Conservation (phyloP, 1,139 yeast genomes). For the Protomyces inouyei region DNA sequence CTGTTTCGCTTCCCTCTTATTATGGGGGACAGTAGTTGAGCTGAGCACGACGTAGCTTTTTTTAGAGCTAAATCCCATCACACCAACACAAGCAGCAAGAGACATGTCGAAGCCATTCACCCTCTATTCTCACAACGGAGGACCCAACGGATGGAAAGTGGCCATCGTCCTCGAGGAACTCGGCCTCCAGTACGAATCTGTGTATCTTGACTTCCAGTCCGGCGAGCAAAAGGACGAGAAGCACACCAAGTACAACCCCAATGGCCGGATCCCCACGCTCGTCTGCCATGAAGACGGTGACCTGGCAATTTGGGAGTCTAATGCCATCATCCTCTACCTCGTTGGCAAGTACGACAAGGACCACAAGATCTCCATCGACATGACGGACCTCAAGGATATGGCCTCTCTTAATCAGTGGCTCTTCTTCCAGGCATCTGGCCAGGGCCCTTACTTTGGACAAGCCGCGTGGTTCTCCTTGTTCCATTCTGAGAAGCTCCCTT, state of each 20-base stretch:
- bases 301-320: constrained; percentile 29
- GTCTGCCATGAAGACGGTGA: constrained; percentile 24
- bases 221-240: constrained; percentile 17
- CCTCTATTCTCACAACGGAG: constrained; percentile 25
- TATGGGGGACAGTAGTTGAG: too few relatives aligned
- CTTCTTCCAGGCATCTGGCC: constrained; percentile 40
- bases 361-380: constrained; percentile 70
- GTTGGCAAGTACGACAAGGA: constrained; percentile 59
- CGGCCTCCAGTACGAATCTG: constrained; percentile 67
- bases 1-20: too few relatives aligned
- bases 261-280: constrained; percentile 28
- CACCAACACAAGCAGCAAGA: neutral
- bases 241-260: constrained; percentile 28
- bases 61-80: too few relatives aligned
- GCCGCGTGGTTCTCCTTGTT: constrained; percentile 90
- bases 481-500: constrained; percentile 79
- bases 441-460: constrained; percentile 95
- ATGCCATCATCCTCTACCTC: constrained; percentile 38
- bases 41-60: too few relatives aligned
- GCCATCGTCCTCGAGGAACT: constrained; percentile 84
- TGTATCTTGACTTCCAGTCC: constrained; percentile 64
- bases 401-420: constrained; percentile 76
- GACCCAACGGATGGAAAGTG: constrained; percentile 68
- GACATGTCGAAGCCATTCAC: constrained; percentile 19
- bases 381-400: constrained; percentile 73